Conservation (phyloP, 1,139 yeast genomes). For the Nadsonia starkeyi-henricii region DNA sequence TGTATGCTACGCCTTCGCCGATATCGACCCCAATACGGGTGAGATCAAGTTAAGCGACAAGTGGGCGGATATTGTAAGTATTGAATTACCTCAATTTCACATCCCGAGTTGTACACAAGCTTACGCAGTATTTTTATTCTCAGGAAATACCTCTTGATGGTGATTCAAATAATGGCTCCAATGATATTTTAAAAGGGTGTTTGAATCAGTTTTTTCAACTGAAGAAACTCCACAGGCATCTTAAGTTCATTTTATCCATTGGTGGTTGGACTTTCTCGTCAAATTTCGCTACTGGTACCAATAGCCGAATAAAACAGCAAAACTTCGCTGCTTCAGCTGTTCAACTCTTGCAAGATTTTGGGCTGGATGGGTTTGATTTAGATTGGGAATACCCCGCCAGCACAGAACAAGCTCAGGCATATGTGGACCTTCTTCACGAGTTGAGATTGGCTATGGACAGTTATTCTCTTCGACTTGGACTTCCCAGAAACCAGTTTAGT, state of each 20-base stretch:
- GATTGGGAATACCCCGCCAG: conserved; percentile 86
- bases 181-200: conserved; percentile 30
- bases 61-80: conserved; percentile 46
- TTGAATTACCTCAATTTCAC: not conserved
- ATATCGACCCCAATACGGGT: conserved; percentile 42
- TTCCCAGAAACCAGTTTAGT: conserved; percentile 26
- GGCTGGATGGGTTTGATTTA: conserved; percentile 81
- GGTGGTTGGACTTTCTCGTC: conserved; percentile 78
- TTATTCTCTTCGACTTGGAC: conserved; percentile 20
- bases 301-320: conserved; percentile 25
- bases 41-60: conserved; percentile 40
- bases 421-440: conserved; percentile 32
- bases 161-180: conserved; percentile 13
- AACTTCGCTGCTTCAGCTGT: conserved; percentile 40
- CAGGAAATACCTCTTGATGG: conserved; percentile 11
- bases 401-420: conserved; percentile 31
- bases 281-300: conserved; percentile 36
- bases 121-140: conserved; percentile 3
- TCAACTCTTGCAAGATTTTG: conserved; percentile 35
- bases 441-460: conserved; percentile 32
- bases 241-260: conserved; percentile 56
- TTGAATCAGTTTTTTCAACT: conserved; percentile 43
- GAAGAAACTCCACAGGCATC: conserved; percentile 33
- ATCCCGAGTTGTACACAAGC: too few relatives aligned
- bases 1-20: conserved; percentile 64